Evolutionary conservation across 257 asterid genomes (phyloP).

Genomic region (Petrea volubilis): DNA sequence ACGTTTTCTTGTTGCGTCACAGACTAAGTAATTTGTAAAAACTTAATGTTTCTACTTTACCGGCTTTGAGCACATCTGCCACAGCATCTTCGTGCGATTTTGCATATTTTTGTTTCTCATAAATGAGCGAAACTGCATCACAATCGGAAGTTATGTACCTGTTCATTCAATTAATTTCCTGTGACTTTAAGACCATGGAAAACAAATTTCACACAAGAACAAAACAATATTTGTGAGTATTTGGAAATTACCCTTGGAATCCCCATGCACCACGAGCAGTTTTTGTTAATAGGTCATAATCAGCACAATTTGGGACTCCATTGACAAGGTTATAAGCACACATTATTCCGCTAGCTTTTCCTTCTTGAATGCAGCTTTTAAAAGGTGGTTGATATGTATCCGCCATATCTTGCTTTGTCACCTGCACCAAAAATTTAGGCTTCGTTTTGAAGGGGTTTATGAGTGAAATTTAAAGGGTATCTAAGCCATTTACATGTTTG

Average conservation of each 20-base stretch:
- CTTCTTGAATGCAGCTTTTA: conserved; percentile 41
- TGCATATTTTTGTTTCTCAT: conserved; percentile 44
- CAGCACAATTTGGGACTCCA: conserved; percentile 52
- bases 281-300: conserved; percentile 44
- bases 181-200: background rate
- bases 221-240: background rate
- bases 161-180: background rate
- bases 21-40: too few relatives aligned
- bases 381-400: conserved; percentile 58
- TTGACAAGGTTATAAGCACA: conserved; percentile 54
- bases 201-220: background rate
- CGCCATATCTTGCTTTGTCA: conserved; percentile 49
- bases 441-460: too few relatives aligned
- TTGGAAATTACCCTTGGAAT: conserved; percentile 52
- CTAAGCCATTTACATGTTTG: too few relatives aligned
- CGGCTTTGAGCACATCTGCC: conserved; percentile 65
- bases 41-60: conserved; percentile 27
- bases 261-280: conserved; percentile 72
- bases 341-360: conserved; percentile 47
- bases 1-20: too few relatives aligned
- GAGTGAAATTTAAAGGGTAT: too few relatives aligned
- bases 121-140: conserved; percentile 53
- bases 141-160: conserved; percentile 73
- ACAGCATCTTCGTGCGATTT: conserved; percentile 66
- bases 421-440: conserved; percentile 30